phyloP scores from a whole-genome alignment of 768 basidiomycete genomes.

The Candolleomyces eurysporus region DNA sequence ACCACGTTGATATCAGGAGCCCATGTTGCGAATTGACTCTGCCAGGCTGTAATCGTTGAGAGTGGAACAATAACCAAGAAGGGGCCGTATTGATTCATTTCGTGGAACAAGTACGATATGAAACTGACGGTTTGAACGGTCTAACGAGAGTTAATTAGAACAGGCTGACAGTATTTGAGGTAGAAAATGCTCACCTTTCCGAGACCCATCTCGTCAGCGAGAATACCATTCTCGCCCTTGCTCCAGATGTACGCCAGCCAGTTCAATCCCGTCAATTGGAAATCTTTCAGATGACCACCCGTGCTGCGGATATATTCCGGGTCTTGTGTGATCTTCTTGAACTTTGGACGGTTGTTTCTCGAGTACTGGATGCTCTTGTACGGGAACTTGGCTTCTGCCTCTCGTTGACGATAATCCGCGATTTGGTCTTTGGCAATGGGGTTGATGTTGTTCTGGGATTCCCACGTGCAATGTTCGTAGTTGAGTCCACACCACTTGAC shows the following conservation, averaged over 20 bases:
- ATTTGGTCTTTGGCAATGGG: slow-evolving; percentile 76
- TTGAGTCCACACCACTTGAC: slow-evolving; percentile 96
- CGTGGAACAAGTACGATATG: slow-evolving; percentile 92
- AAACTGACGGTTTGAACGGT: slow-evolving; percentile 96
- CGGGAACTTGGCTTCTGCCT: slow-evolving; percentile 78
- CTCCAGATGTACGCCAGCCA: slow-evolving; percentile 99
- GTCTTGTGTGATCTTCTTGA: slow-evolving; percentile 82
- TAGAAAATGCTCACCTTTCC: slow-evolving; percentile 64
- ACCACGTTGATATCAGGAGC: slow-evolving; percentile 96
- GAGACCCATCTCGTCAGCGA: slow-evolving; percentile 99
- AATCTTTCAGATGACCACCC: slow-evolving; percentile 91
- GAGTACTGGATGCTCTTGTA: slow-evolving; percentile 76
- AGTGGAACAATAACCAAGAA: slow-evolving; percentile 97
- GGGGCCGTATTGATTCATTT: slow-evolving; percentile 90
- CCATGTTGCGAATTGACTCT: slow-evolving; percentile 91
- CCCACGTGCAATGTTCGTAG: slow-evolving; percentile 97
- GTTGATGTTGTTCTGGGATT: slow-evolving; percentile 75
- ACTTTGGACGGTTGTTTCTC: slow-evolving; percentile 67
- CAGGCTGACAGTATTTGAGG: background rate
- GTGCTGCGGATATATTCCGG: slow-evolving; percentile 79
- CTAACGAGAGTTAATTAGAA: slow-evolving; percentile 36
- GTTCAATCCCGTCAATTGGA: slow-evolving; percentile 96
- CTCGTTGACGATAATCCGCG: slow-evolving; percentile 73
- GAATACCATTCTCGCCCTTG: slow-evolving; percentile 91
- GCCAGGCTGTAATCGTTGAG: slow-evolving; percentile 98